Conservation (phyloP, 768 basidiomycete genomes). For the Boletus coccyginus region DNA sequence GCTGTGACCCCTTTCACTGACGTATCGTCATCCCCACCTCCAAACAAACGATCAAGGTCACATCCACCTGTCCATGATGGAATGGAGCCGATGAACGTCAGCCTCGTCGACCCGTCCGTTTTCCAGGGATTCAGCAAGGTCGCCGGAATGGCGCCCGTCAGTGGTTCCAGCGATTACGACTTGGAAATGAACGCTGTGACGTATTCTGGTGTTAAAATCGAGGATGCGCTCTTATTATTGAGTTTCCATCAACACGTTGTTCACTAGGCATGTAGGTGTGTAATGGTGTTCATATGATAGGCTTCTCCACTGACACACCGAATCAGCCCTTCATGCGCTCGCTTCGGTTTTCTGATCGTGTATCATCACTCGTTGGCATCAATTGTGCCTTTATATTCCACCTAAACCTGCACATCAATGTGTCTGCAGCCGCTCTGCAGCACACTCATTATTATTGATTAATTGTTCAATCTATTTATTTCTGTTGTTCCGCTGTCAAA, state of each 20-base stretch:
- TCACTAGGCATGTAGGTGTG: constrained; percentile 40
- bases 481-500: constrained; percentile 4
- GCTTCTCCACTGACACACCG: constrained; percentile 8
- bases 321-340: constrained; percentile 15
- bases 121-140: constrained; percentile 52
- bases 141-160: constrained; percentile 18
- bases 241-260: constrained; percentile 70
- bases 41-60: constrained; percentile 30
- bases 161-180: constrained; percentile 24
- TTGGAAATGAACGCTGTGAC: constrained; percentile 28
- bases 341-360: constrained; percentile 17
- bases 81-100: constrained; percentile 31
- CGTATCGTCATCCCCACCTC: constrained; percentile 39
- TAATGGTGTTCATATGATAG: not conserved
- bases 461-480: constrained; percentile 31
- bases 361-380: constrained; percentile 17
- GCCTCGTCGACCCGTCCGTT: constrained; percentile 39
- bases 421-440: constrained; percentile 15
- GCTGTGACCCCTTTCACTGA: constrained; percentile 71
- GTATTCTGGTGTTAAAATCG: constrained; percentile 59
- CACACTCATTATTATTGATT: constrained; percentile 38
- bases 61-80: constrained; percentile 31
- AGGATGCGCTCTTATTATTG: constrained; percentile 72
- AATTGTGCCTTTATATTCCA: constrained; percentile 9
- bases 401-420: constrained; percentile 5